Conservation (phyloP, 2,329 filamentous ascomycete species). For the Aspergillus fijiensis region DNA sequence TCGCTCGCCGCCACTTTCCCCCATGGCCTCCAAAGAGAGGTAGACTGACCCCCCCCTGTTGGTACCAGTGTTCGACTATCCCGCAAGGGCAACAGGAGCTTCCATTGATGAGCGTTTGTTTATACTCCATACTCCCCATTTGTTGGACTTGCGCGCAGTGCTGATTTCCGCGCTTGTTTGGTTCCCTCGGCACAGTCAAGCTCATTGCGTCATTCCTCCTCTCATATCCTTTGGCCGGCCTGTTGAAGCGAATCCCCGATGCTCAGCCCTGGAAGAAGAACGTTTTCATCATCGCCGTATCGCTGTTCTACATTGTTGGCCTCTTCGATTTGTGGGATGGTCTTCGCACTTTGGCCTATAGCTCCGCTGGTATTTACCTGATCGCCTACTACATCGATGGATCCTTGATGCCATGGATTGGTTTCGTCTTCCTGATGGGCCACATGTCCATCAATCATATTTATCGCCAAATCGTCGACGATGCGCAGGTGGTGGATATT, state of each 20-base stretch:
- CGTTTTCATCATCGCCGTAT: conserved; percentile 74
- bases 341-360: conserved; percentile 73
- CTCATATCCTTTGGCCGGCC: conserved; percentile 84
- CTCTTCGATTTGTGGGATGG: conserved; percentile 92
- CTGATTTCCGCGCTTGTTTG: neutral
- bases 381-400: conserved; percentile 83
- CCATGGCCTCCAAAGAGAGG: conserved; percentile 3
- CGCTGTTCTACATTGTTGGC: conserved; percentile 87
- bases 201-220: conserved; percentile 86
- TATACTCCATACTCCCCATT: conserved; percentile 1
- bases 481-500: conserved; percentile 73
- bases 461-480: conserved; percentile 68
- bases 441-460: conserved; percentile 94
- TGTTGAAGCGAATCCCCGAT: conserved; percentile 90
- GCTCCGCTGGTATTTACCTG: conserved; percentile 73
- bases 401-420: conserved; percentile 96
- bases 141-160: neutral
- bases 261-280: conserved; percentile 81
- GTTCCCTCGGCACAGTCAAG: conserved; percentile 66
- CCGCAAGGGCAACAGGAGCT: conserved; percentile 58
- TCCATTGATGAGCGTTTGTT: conserved; percentile 62
- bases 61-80: conserved; percentile 59
- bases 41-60: conserved; percentile 15
- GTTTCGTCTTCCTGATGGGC: conserved; percentile 89
- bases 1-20: conserved; percentile 9